Conservation (phyloP, 2,329 filamentous ascomycete genomes). For the Fusarium nurragi region DNA sequence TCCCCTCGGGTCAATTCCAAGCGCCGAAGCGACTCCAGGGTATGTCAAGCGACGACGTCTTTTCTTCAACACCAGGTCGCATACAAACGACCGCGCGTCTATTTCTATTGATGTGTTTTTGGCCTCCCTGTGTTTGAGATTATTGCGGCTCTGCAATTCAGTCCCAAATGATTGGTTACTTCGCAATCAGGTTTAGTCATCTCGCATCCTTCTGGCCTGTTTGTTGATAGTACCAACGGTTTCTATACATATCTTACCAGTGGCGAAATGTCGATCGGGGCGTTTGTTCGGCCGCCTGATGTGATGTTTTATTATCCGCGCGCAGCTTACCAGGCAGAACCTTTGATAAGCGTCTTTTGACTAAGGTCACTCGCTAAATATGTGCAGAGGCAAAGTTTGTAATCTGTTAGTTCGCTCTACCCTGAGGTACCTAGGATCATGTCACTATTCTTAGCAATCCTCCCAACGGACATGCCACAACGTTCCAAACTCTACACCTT, state of each 20-base stretch:
- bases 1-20: slow-evolving; percentile 7
- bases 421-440: neutral
- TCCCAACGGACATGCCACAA: neutral
- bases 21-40: slow-evolving; percentile 11
- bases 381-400: neutral
- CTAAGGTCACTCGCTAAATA: neutral
- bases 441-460: slow-evolving; percentile 11
- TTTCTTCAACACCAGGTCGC: slow-evolving; percentile 6
- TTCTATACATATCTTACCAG: slow-evolving; percentile 6
- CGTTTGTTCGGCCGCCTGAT: neutral
- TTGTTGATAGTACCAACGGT: neutral
- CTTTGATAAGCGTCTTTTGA: neutral
- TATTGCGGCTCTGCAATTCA: neutral
- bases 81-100: neutral
- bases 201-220: neutral
- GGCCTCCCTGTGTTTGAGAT: slow-evolving; percentile 1
- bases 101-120: neutral
- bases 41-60: neutral
- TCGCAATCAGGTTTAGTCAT: neutral
- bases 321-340: slow-evolving; percentile 1
- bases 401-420: neutral
- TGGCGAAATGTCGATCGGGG: slow-evolving; percentile 1
- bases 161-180: slow-evolving; percentile 15
- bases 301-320: slow-evolving; percentile 12
- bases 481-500: slow-evolving; percentile 7